These are phyloP conservation scores for Kwoniella shivajii DNA, from an alignment of 1,284 basidiomycete species.

Conservation along the genomic window DNA sequence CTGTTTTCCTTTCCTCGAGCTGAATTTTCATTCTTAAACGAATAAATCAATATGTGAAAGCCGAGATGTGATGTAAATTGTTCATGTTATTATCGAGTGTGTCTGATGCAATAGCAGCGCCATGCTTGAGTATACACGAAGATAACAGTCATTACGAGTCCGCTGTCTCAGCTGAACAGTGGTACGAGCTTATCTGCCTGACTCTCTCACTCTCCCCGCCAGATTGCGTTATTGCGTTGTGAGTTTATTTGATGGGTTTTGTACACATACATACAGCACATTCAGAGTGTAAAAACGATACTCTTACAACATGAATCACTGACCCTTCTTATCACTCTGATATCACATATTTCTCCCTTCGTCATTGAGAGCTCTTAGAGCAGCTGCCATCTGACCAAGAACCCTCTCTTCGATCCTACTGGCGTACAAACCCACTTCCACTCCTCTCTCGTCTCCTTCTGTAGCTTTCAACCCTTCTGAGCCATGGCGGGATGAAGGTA, in stretches of 20 bases:
- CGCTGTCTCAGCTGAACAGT: no score
- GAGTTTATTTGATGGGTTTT: no score
- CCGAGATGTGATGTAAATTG: constrained; percentile 5
- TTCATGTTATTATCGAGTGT: not conserved
- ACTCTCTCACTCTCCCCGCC: not conserved
- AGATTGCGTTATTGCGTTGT: not conserved
- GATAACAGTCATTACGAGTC: no score
- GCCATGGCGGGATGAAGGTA: constrained; percentile 14
- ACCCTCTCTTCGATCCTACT: constrained; percentile 38
- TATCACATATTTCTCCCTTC: not conserved
- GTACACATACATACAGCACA: no score
- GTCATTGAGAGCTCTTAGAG: constrained; percentile 21
- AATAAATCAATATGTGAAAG: not conserved
- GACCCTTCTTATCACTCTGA: not conserved
- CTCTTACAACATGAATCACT: not conserved
- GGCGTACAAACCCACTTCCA: constrained; percentile 45
- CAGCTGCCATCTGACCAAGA: constrained; percentile 35
- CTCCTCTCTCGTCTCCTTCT: constrained; percentile 1
- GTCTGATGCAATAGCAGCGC: not conserved
- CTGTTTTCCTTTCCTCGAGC: not conserved
- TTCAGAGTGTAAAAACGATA: no score
- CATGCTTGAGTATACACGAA: no score
- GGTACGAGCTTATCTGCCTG: no score
- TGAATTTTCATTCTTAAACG: not conserved
- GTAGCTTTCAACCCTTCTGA: not conserved